Evolutionary conservation across 345 rosid genomes (phyloP), one percentile per base, ranked within the genome.

Genomic region (Brassica nigra): DNA sequence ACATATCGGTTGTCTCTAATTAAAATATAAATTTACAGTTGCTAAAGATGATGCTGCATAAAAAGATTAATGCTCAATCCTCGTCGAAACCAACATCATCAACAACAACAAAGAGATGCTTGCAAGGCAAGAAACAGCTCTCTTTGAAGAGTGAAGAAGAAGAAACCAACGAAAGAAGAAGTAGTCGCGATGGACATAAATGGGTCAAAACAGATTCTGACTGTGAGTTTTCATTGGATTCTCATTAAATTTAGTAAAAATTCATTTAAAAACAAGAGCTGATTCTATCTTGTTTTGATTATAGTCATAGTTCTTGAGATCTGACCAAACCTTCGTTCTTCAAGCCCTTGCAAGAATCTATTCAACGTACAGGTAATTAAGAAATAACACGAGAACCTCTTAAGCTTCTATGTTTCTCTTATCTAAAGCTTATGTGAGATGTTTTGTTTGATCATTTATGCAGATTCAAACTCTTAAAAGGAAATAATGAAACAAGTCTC

Each of bases 191-290:
- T 18, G 92, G 97, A 74, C 81, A 78, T 68, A 94, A 90, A 87
- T 92, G 98, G 98, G 95, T 85, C 76, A 91, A 89, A 80, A 94
- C 97, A 58, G 96, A 94, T 87, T 86, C 96, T 70, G 98, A 94
- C 63, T 94, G 97, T 94, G 80, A 89, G 97, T 81, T 75, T 31
- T 30, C 29, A 73, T 42, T 47, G 44, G 68, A 64, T 62, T 31
- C 66, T 58, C 74, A 12, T 73, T 71, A 29, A 3, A 61, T 61
- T 61, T 44, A 5, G 5, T 58, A 23, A 62, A 54, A 31, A 47
- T 20, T 33, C 6, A 31, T 44, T 52, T 34, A 33, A 20, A 61
- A 61, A 80, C 57, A 37, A 52, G 54, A 16, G 39, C 39, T 66
- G 57, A 78, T 54, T 63, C 6, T 8, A 30, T 63, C 55, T 52